A percentile compares a stretch with the other conserved stretches of the same genome.
Conservation (phyloP, 805 yeast species). For the Candida ulmi region DNA sequence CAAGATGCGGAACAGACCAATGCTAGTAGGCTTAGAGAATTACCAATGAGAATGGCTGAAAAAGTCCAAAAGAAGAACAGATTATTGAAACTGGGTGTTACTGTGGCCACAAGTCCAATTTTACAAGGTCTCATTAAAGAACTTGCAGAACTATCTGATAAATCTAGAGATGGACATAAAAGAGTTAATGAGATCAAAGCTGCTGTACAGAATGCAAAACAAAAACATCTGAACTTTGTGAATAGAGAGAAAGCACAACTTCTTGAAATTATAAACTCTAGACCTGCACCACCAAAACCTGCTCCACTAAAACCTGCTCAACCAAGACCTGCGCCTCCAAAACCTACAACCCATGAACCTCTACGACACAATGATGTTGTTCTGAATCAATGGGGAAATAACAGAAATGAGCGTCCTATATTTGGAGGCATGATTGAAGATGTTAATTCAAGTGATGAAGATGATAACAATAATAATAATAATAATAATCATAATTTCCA, state of each 20-base stretch:
- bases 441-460: neutral
- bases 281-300: slow-evolving; percentile 1
- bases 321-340: no score
- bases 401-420: neutral
- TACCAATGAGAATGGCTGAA: neutral
- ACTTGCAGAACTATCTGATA: slow-evolving; percentile 3
- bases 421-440: neutral
- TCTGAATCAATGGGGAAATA: neutral
- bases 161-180: slow-evolving; percentile 2
- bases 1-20: neutral
- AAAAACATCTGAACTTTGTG: slow-evolving; percentile 2
- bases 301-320: no score
- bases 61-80: slow-evolving; percentile 1
- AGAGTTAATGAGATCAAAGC: neutral
- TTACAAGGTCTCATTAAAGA: neutral
- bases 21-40: neutral
- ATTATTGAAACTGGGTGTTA: slow-evolving; percentile 5
- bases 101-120: neutral
- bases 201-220: neutral
- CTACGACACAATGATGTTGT: neutral
- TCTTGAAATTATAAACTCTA: neutral
- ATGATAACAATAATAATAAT: no score
- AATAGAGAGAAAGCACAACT: slow-evolving; percentile 2
- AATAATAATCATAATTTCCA: no score
- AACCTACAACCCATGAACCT: neutral